Evolutionary conservation across 1,284 basidiomycete genomes (phyloP).

Genomic region (Rugosomyces carneus): DNA sequence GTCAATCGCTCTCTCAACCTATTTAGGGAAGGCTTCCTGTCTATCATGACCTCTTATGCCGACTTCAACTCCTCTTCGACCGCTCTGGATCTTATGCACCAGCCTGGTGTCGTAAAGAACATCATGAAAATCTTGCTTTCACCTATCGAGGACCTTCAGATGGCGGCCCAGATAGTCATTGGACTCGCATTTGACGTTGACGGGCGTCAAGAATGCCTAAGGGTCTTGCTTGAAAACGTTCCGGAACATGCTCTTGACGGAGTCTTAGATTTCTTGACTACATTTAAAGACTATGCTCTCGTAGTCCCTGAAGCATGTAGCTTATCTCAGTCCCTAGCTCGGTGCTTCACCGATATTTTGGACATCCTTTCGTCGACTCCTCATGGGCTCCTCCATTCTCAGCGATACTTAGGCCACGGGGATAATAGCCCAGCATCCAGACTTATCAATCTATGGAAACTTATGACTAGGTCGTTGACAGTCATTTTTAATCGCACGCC

Average conservation of each 20-base stretch:
- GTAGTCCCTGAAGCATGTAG: constrained; percentile 79
- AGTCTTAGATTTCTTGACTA: constrained; percentile 57
- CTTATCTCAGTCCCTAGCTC: constrained; percentile 81
- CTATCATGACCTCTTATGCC: constrained; percentile 53
- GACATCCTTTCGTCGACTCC: constrained; percentile 76
- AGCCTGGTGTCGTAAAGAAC: constrained; percentile 46
- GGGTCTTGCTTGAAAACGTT: constrained; percentile 62
- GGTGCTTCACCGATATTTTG: constrained; percentile 87
- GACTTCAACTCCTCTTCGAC: constrained; percentile 48
- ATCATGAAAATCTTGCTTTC: constrained; percentile 73
- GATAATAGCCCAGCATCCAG: constrained; percentile 41
- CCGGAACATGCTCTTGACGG: constrained; percentile 65
- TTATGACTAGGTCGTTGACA: constrained; percentile 76
- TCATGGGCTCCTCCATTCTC: constrained; percentile 61
- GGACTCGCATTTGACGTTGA: constrained; percentile 83
- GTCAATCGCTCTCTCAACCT: constrained; percentile 55
- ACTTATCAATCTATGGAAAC: constrained; percentile 73
- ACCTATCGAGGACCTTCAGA: constrained; percentile 69
- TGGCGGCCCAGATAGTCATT: constrained; percentile 67
- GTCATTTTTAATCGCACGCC: constrained; percentile 82
- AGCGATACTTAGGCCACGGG: constrained; percentile 45
- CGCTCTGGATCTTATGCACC: constrained; percentile 47
- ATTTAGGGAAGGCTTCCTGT: constrained; percentile 58
- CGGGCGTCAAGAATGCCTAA: constrained; percentile 80
- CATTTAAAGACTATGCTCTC: constrained; percentile 58